Percentiles rank a stretch among this genome's conserved stretches.
Evolutionary conservation across 805 yeast genomes (phyloP).

Genomic region (Monosporozyma siamensis): DNA sequence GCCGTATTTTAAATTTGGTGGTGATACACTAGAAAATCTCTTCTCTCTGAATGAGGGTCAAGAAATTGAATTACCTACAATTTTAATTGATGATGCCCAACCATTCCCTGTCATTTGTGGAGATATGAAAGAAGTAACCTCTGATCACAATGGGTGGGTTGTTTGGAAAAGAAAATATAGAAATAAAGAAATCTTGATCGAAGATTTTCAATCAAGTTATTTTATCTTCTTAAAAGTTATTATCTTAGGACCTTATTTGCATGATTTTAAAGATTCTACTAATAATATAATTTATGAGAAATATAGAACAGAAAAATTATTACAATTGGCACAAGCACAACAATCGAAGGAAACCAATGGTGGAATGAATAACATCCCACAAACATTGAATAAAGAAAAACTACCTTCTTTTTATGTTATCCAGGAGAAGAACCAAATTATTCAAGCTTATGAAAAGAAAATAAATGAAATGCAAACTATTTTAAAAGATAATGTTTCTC

Average conservation of each 20-base stretch:
- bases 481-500: slow-evolving; percentile 3
- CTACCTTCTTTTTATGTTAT: neutral
- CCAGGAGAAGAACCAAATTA: slow-evolving; percentile 17
- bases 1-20: slow-evolving; percentile 63
- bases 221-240: slow-evolving; percentile 63
- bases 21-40: slow-evolving; percentile 34
- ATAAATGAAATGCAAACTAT: slow-evolving; percentile 14
- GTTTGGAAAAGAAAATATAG: neutral
- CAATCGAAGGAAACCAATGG: neutral
- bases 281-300: slow-evolving; percentile 68
- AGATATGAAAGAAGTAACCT: slow-evolving; percentile 21
- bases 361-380: neutral
- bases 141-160: neutral
- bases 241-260: slow-evolving; percentile 66
- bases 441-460: slow-evolving; percentile 19
- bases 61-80: neutral
- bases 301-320: slow-evolving; percentile 63
- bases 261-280: slow-evolving; percentile 74
- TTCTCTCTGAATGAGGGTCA: slow-evolving; percentile 22
- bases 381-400: neutral
- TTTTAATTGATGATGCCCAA: slow-evolving; percentile 36
- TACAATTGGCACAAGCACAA: slow-evolving; percentile 21
- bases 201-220: slow-evolving; percentile 41
- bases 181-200: neutral
- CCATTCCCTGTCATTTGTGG: slow-evolving; percentile 67